Base-by-base conservation (phyloP, 1,139 yeast genomes). In the Geotrichum australiense region DNA sequence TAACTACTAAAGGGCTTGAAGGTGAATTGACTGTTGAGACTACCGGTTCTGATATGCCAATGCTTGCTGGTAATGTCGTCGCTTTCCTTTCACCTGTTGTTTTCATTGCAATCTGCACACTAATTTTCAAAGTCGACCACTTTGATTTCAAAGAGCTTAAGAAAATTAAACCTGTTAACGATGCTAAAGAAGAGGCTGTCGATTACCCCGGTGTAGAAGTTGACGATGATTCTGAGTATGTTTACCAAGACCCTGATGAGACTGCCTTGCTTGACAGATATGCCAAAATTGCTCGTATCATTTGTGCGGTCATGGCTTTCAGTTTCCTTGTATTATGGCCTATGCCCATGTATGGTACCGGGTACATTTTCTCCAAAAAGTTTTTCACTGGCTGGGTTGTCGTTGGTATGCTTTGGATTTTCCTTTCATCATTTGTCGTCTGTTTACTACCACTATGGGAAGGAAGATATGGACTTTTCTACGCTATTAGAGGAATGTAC, bases 41-140 rank as follows among this genome's bases (percentile, higher is more conserved):
- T 37, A 75, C 94, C 18, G 85, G 86, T 49, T 73, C 72, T 50
- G 91, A 84, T 58, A 73, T 81, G 58, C 80, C 94, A 23, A 84
- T 84, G 94, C 70, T 85, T 49, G 78, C 83, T 2, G 96, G 96
- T 46, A 86, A 85, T 57, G 76, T 84, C 35, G 86, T 84, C 41
- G 91, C 96, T 0, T 66, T 87, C 48, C 69, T 78, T 42, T 73
- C 87, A 1, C 95, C 96, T n/a, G 55, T 74, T 25, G 61, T 87
- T 15, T 68, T 80, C 46, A 68, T 79, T 42, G 89, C 94, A 11
- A 53, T 81, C 4, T 65, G 87, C 42, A 82, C 93, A 0, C 66
- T 70, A 35, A 62, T 66, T 6, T 45, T 35, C 25, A 77, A 76
- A 49, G 79, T 82, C 12, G 87, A 79, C 52, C 72, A 82, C 57